Evolutionary conservation across 176 grass and related monocot species (phyloP).

Genomic region (Melocanna baccifera): DNA sequence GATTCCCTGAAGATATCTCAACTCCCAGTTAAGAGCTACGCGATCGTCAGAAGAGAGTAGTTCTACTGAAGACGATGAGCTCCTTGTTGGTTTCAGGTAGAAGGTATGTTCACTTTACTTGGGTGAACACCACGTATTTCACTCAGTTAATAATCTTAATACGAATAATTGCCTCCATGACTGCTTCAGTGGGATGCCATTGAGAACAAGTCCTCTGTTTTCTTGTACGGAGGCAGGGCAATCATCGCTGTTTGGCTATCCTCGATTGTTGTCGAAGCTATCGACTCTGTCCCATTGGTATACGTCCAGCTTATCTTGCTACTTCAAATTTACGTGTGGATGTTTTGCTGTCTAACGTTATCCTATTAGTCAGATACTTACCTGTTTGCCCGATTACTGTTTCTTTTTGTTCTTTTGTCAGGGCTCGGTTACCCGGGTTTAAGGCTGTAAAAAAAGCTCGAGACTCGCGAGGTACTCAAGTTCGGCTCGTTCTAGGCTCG

Average conservation of each 20-base stretch:
- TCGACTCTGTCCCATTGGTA: constrained; percentile 77
- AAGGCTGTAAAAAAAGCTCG: no score
- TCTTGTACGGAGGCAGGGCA: constrained; percentile 58
- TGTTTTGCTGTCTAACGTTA: not conserved
- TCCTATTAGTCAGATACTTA: not conserved
- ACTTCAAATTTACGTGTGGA: not conserved
- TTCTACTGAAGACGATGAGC: constrained; percentile 24
- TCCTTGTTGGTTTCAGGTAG: constrained; percentile 44
- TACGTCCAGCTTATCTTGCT: not conserved
- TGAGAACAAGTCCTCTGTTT: constrained; percentile 60
- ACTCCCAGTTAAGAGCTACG: constrained; percentile 32
- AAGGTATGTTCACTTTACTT: constrained; percentile 48
- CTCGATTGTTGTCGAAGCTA: constrained; percentile 48
- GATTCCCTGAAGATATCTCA: constrained; percentile 52
- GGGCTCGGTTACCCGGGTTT: constrained; percentile 59
- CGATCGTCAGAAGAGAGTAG: constrained; percentile 51
- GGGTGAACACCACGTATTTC: not conserved
- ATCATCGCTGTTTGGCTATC: constrained; percentile 64
- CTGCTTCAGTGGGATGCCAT: constrained; percentile 68
- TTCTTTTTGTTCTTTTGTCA: not conserved
- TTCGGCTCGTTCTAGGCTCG: no score
- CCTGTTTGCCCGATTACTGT: not conserved
- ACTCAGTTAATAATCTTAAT: not conserved
- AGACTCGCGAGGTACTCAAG: no score
- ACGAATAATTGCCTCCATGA: not conserved